Evolutionary conservation across 2,329 filamentous ascomycete species (phyloP), one percentile per base, ranked within the genome.

Genomic region (Colletotrichum lentis): DNA sequence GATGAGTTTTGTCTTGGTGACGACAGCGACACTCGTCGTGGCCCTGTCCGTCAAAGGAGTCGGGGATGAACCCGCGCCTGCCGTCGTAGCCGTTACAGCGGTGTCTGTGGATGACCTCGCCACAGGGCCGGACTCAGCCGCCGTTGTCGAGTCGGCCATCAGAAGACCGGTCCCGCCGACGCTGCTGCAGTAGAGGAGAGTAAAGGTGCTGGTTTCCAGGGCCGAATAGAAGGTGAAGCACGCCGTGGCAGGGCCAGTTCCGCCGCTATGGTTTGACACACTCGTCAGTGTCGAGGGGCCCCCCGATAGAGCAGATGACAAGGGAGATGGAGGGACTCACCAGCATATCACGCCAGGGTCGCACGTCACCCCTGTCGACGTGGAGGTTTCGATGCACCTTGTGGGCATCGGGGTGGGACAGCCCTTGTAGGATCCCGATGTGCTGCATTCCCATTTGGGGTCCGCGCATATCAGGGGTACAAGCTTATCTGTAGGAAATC

Each of bases 371-470:
- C 16, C 11, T 3, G 46, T 22, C 1, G 46, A 27, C 16, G 5
- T 20, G 8, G 61, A 47, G 7, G 47, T 59, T 4, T 56, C 31
- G 12, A 27, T 20, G 35, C 65, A 67, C 20, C 50, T 54, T 1
- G 65, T 67, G 3, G 65, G 65, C 4, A 67, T 41, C 8, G 49
- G 62, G 0, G 31, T 24, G 18, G 20, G 20, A 3, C 66, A 69
- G 24, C 66, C 66, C 18, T 60, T 22, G 8, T 60, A 61, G 7
- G 62, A 52, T 14, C 56, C 44, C 5, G 66, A 69, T 2, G 66
- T 44, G 22, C 39, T 44, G 50, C 66, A 66, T 18, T 22, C 16
- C 6, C 11, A 31, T 3, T 7, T 24, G 24, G 43, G 16, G 18
- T 22, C 37, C 11, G 18, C 7, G 24, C 66, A 69, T 2, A 35